Conservation (phyloP, 2,329 filamentous ascomycete genomes). For the Neonectria faginata region DNA sequence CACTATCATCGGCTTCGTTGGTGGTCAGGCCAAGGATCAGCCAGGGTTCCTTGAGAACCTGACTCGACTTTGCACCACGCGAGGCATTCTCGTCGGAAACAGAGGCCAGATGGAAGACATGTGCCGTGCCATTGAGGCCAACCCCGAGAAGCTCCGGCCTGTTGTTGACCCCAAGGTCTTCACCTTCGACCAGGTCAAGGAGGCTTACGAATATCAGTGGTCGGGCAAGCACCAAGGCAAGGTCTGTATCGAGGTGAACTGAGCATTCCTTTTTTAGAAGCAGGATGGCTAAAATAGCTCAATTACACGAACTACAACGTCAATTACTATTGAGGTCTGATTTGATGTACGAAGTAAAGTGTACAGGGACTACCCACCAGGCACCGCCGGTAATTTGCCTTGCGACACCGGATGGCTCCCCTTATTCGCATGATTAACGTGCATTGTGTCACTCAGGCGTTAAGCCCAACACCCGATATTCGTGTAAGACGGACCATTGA, state of each 20-base stretch:
- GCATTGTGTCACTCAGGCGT: background rate
- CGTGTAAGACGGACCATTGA: slow-evolving; percentile 23
- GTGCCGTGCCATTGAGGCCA: slow-evolving; percentile 61
- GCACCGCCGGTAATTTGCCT: background rate
- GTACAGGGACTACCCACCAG: background rate
- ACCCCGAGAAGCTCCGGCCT: slow-evolving; percentile 57
- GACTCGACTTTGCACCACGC: slow-evolving; percentile 52
- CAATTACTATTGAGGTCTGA: background rate
- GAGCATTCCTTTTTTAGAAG: slow-evolving; percentile 17
- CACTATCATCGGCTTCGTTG: slow-evolving; percentile 54
- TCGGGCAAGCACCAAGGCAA: slow-evolving; percentile 55
- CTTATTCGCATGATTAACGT: background rate
- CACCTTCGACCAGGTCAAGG: slow-evolving; percentile 57
- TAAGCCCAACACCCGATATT: background rate
- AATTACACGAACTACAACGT: background rate
- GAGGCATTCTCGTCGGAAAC: slow-evolving; percentile 61
- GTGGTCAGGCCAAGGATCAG: slow-evolving; percentile 42
- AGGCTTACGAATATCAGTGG: slow-evolving; percentile 58
- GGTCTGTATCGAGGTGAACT: slow-evolving; percentile 50
- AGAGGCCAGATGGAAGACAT: slow-evolving; percentile 64
- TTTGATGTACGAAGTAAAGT: background rate
- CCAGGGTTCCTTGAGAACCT: slow-evolving; percentile 52
- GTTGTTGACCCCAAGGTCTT: slow-evolving; percentile 61
- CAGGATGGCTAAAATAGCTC: background rate
- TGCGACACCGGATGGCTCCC: background rate